Evolutionary conservation across 1,139 yeast genomes (phyloP).

Genomic region (Geotrichum histeridarum): DNA sequence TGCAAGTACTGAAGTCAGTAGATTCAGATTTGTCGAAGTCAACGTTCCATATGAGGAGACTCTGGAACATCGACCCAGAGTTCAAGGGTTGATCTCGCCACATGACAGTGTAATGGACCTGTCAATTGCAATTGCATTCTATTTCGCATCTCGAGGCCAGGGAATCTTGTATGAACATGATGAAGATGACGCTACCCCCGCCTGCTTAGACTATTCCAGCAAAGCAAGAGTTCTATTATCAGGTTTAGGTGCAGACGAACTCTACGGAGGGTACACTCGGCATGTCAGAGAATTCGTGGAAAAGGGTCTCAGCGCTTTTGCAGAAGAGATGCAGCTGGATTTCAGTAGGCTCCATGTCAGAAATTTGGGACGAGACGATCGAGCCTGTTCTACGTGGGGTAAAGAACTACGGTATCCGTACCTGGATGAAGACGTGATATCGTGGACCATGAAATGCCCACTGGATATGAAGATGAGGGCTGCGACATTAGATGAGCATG

Average conservation of each 20-base stretch:
- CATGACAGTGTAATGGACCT: slow-evolving; percentile 89
- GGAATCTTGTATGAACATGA: slow-evolving; percentile 34
- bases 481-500: slow-evolving; percentile 9
- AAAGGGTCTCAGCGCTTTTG: slow-evolving; percentile 38
- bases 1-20: background rate
- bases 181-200: slow-evolving; percentile 13
- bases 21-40: slow-evolving; percentile 55
- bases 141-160: slow-evolving; percentile 70
- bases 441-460: slow-evolving; percentile 42
- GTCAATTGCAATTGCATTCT: slow-evolving; percentile 90
- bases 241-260: slow-evolving; percentile 97
- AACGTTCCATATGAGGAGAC: slow-evolving; percentile 69
- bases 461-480: slow-evolving; percentile 36
- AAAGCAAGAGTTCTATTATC: slow-evolving; percentile 68
- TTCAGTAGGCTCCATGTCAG: slow-evolving; percentile 68
- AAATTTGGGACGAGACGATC: slow-evolving; percentile 85
- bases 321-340: slow-evolving; percentile 59
- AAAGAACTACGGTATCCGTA: slow-evolving; percentile 89
- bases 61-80: slow-evolving; percentile 47
- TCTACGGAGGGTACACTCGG: slow-evolving; percentile 87
- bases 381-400: slow-evolving; percentile 81
- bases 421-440: slow-evolving; percentile 59
- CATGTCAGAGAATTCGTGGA: slow-evolving; percentile 46
- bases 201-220: slow-evolving; percentile 40
- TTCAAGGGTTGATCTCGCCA: slow-evolving; percentile 69